Percentiles rank a stretch among this genome's conserved stretches.
Evolutionary conservation across 2,329 filamentous ascomycete species (phyloP).

Genomic region (Tolypocladium endophyticum): DNA sequence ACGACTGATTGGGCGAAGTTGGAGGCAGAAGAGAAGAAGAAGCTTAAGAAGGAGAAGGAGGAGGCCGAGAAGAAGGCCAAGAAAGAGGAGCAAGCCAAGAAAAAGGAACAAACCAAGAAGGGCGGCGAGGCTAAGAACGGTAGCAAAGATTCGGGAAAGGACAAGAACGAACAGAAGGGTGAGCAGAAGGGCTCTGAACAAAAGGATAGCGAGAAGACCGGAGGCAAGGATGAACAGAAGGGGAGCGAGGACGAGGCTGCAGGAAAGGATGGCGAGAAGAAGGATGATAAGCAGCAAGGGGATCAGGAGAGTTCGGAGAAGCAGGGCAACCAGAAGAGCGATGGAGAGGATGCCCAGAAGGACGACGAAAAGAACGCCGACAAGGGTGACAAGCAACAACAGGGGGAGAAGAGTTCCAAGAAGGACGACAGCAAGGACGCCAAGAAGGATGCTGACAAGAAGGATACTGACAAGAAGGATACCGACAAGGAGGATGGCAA

Average conservation of each 20-base stretch:
- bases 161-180: conserved; percentile 13
- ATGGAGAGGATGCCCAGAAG: conserved; percentile 3
- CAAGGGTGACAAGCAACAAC: neutral
- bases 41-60: conserved; percentile 25
- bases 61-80: conserved; percentile 24
- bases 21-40: conserved; percentile 29
- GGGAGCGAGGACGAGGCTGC: conserved; percentile 3
- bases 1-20: conserved; percentile 34
- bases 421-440: neutral
- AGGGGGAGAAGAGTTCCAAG: neutral
- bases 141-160: conserved; percentile 12
- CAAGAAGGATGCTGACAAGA: conserved; percentile 2
- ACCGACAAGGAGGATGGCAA: conserved; percentile 4
- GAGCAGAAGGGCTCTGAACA: conserved; percentile 11
- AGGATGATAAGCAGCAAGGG: conserved; percentile 3
- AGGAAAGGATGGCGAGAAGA: conserved; percentile 9
- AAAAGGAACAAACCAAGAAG: conserved; percentile 21
- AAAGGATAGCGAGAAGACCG: conserved; percentile 6
- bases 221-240: conserved; percentile 8
- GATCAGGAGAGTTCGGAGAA: conserved; percentile 1
- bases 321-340: conserved; percentile 1
- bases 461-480: conserved; percentile 6
- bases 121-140: conserved; percentile 13
- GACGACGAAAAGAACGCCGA: conserved; percentile 4
- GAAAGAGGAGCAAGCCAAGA: conserved; percentile 20